These are phyloP conservation scores for Luvunga scandens DNA, from an alignment of 345 rosid genomes.

Conservation along the genomic window DNA sequence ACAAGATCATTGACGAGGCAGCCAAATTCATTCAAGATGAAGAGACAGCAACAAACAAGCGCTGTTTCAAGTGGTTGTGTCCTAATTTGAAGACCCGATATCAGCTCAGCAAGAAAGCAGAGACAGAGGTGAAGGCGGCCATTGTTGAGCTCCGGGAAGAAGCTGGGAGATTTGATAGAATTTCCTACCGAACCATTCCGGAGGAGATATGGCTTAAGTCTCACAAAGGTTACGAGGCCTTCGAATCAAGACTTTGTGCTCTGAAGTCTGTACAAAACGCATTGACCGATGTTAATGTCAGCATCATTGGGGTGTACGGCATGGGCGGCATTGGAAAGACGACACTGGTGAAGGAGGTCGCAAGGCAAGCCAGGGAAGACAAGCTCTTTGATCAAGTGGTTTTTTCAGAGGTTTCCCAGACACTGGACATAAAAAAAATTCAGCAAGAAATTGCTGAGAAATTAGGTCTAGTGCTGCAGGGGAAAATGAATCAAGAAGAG, in stretches of 20 bases:
- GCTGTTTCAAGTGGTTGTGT: too few species aligned
- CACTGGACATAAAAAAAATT: background rate
- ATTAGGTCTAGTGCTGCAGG: background rate
- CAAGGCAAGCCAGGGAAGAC: background rate
- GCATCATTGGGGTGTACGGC: conserved; percentile 20
- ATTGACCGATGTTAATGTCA: background rate
- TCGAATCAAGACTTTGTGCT: conserved; percentile 18
- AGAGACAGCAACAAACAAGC: too few species aligned
- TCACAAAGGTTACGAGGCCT: background rate
- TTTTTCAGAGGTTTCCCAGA: background rate
- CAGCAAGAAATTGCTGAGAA: conserved; percentile 1
- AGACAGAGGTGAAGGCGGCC: background rate
- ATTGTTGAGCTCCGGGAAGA: background rate
- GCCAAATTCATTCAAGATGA: too few species aligned
- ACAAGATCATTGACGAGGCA: too few species aligned
- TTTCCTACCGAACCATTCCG: background rate
- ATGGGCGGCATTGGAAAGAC: conserved; percentile 23
- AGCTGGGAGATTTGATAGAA: background rate
- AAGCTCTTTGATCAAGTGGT: conserved; percentile 16
- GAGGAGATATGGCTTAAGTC: background rate
- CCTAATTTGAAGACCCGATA: background rate
- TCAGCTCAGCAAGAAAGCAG: conserved; percentile 15
- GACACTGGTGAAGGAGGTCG: conserved; percentile 19
- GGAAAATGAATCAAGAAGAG: background rate
- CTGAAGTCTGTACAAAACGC: background rate